Evolutionary conservation across 768 basidiomycete genomes (phyloP).

Genomic region (Suillus paluster): DNA sequence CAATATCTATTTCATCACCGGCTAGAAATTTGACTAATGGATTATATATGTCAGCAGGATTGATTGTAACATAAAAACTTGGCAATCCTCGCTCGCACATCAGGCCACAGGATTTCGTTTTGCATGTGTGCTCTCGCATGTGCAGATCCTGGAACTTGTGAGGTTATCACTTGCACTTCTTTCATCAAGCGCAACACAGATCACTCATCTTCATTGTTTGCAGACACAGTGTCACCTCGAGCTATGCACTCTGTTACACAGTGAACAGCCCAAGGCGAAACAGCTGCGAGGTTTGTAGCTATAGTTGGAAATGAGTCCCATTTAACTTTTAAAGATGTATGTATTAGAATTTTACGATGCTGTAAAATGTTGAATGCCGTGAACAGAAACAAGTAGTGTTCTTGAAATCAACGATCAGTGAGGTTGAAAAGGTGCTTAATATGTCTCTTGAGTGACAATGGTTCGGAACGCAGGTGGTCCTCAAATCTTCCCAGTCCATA

Average conservation of each 20-base stretch:
- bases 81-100: constrained; percentile 41
- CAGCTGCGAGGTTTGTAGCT: constrained; percentile 26
- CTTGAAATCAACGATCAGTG: not conserved
- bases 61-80: constrained; percentile 48
- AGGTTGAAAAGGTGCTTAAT: not conserved
- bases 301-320: constrained; percentile 26
- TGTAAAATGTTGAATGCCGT: too few relatives aligned
- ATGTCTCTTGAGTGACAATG: too few relatives aligned
- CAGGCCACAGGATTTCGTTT: too few relatives aligned
- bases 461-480: not conserved
- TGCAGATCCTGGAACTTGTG: too few relatives aligned
- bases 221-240: constrained; percentile 20
- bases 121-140: too few relatives aligned
- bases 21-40: constrained; percentile 45
- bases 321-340: constrained; percentile 37
- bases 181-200: constrained; percentile 29
- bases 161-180: too few relatives aligned
- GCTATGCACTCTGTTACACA: constrained; percentile 26
- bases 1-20: constrained; percentile 41
- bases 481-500: not conserved
- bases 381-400: constrained; percentile 41
- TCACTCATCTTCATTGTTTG: constrained; percentile 30
- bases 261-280: constrained; percentile 27
- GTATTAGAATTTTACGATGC: constrained; percentile 36
- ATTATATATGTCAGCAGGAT: constrained; percentile 48